Conservation (phyloP, 2,329 filamentous ascomycete species). For the Neofusicoccum umdonicola region DNA sequence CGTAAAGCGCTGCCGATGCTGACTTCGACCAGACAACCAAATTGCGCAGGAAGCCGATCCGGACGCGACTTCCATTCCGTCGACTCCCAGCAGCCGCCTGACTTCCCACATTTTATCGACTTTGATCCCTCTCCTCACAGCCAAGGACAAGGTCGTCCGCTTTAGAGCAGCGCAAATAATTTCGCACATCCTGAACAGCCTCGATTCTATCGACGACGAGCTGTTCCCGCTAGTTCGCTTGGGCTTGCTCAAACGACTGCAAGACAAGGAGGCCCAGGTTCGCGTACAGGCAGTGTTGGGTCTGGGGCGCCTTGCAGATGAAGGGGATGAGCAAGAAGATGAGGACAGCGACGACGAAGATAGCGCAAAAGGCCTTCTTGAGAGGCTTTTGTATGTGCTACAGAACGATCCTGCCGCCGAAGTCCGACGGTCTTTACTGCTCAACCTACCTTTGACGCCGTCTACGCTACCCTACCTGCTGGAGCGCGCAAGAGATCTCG, state of each 20-base stretch:
- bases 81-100: slow-evolving; percentile 81
- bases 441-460: slow-evolving; percentile 85
- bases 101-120: slow-evolving; percentile 71
- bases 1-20: neutral
- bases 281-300: slow-evolving; percentile 89
- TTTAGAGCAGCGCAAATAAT: slow-evolving; percentile 88
- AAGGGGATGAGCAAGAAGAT: slow-evolving; percentile 58
- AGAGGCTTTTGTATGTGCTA: slow-evolving; percentile 81
- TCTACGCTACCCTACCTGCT: slow-evolving; percentile 81
- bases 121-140: slow-evolving; percentile 70
- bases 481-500: slow-evolving; percentile 85
- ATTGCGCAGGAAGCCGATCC: slow-evolving; percentile 49
- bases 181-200: slow-evolving; percentile 85
- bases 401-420: slow-evolving; percentile 95
- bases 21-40: slow-evolving; percentile 26
- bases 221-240: slow-evolving; percentile 79
- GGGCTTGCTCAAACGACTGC: slow-evolving; percentile 77
- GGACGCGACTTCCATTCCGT: slow-evolving; percentile 67
- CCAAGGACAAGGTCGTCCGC: slow-evolving; percentile 90
- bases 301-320: slow-evolving; percentile 74
- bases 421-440: slow-evolving; percentile 80
- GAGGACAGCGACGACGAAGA: slow-evolving; percentile 69
- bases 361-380: slow-evolving; percentile 66
- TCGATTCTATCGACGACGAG: slow-evolving; percentile 89
- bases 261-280: slow-evolving; percentile 92